phyloP scores from a whole-genome alignment of 2,329 filamentous ascomycete genomes.

The Cadophora gregata region DNA sequence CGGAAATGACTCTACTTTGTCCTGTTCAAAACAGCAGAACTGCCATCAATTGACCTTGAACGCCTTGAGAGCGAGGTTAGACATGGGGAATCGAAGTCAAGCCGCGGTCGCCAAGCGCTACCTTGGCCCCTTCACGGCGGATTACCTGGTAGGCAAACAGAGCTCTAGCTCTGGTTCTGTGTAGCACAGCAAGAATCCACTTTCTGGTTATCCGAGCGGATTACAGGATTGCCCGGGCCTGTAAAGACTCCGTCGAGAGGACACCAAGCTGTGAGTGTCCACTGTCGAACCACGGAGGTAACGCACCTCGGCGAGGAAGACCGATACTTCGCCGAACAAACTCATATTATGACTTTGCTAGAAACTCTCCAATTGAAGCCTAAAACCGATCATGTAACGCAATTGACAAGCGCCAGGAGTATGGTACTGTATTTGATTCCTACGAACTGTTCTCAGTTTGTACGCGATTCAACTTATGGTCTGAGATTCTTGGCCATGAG shows the following conservation, averaged over 20 bases:
- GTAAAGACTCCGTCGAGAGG: background rate
- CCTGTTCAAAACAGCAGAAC: background rate
- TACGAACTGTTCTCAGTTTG: background rate
- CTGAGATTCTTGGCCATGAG: background rate
- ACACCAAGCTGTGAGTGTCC: background rate
- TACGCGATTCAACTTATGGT: background rate
- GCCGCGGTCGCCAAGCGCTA: background rate
- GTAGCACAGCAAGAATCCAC: background rate
- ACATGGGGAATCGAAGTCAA: background rate
- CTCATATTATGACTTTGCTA: background rate
- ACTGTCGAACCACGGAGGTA: background rate
- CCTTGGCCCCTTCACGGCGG: background rate
- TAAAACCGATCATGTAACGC: background rate
- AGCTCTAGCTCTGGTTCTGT: background rate
- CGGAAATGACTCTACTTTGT: background rate
- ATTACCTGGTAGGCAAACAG: background rate
- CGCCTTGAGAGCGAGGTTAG: background rate
- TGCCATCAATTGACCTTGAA: background rate
- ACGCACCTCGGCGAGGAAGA: conserved; percentile 3
- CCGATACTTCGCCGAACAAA: background rate
- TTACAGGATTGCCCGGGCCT: background rate
- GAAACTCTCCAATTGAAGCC: too few species aligned
- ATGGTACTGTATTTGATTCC: background rate
- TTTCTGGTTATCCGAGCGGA: background rate
- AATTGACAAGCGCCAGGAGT: background rate